A percentile compares a stretch with the other conserved stretches of the same genome.
Conservation (phyloP, 108 stramenopile species). For the Skeletonema tropicum region DNA sequence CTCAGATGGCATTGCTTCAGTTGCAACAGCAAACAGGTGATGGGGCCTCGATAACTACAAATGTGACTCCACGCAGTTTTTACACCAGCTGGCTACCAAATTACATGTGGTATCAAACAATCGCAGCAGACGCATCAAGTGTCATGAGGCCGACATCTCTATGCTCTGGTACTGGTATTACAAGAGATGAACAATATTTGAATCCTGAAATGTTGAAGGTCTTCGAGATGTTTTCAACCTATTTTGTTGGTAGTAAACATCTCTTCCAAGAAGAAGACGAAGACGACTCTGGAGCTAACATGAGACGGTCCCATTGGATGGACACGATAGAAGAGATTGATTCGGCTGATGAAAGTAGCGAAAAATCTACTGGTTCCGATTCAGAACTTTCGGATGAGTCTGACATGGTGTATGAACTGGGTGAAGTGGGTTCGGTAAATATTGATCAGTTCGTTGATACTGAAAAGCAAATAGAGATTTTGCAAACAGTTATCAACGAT, state of each 20-base stretch:
- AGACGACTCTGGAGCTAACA: background rate
- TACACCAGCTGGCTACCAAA: slow-evolving; percentile 40
- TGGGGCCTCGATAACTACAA: background rate
- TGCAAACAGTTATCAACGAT: slow-evolving; percentile 34
- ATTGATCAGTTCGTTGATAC: background rate
- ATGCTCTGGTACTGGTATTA: slow-evolving; percentile 44
- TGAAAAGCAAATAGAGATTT: slow-evolving; percentile 17
- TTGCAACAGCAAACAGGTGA: background rate
- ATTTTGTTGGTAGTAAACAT: slow-evolving; percentile 31
- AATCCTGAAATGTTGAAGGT: slow-evolving; percentile 39
- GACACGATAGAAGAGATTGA: slow-evolving; percentile 32
- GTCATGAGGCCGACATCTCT: slow-evolving; percentile 33
- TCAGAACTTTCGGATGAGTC: slow-evolving; percentile 9
- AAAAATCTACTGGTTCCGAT: background rate
- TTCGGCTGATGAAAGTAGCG: slow-evolving; percentile 4
- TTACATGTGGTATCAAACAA: slow-evolving; percentile 44
- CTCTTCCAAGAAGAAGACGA: slow-evolving; percentile 29
- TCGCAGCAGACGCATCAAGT: slow-evolving; percentile 30
- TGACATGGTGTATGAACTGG: slow-evolving; percentile 8
- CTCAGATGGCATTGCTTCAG: slow-evolving; percentile 16
- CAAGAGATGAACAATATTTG: slow-evolving; percentile 28
- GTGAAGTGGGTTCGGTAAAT: background rate
- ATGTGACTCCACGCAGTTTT: background rate
- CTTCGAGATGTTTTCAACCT: slow-evolving; percentile 37
- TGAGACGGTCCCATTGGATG: slow-evolving; percentile 26